Percentiles rank a stretch among this genome's conserved stretches.
These are phyloP conservation scores for Moringa oleifera DNA, from an alignment of 345 rosid genomes.

Conservation along the genomic window DNA sequence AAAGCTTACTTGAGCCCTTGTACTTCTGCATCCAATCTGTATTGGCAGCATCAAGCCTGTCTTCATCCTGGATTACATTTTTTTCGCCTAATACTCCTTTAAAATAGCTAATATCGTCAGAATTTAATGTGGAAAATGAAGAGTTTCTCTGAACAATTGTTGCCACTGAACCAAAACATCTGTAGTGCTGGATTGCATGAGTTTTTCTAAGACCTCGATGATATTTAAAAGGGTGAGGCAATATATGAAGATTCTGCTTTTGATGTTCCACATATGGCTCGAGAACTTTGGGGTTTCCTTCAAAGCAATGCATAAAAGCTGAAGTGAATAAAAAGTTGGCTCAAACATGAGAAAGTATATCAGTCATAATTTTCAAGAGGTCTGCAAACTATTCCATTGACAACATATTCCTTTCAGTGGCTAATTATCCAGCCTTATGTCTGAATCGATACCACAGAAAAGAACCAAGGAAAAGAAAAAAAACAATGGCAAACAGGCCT, in stretches of 20 bases:
- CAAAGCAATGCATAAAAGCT: background rate
- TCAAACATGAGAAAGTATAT: background rate
- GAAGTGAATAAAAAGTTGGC: background rate
- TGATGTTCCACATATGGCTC: background rate
- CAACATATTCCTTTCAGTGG: no score
- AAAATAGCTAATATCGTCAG: slow-evolving; percentile 61
- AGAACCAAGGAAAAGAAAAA: no score
- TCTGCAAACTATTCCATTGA: no score
- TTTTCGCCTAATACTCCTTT: slow-evolving; percentile 64
- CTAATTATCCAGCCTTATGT: no score
- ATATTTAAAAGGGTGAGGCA: background rate
- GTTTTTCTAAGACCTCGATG: slow-evolving; percentile 15
- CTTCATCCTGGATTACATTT: slow-evolving; percentile 73
- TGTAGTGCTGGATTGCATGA: slow-evolving; percentile 25
- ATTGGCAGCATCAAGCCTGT: slow-evolving; percentile 60
- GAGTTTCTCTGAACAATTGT: slow-evolving; percentile 50
- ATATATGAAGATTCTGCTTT: slow-evolving; percentile 5
- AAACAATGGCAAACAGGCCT: no score
- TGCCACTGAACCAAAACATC: slow-evolving; percentile 41
- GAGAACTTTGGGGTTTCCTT: background rate
- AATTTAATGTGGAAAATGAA: slow-evolving; percentile 54
- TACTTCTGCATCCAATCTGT: slow-evolving; percentile 94
- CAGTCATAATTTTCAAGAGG: background rate
- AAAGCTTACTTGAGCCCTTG: slow-evolving; percentile 74
- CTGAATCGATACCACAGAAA: no score